phyloP scores from a whole-genome alignment of 1,284 basidiomycete genomes.

The Cronartium ribicola region DNA sequence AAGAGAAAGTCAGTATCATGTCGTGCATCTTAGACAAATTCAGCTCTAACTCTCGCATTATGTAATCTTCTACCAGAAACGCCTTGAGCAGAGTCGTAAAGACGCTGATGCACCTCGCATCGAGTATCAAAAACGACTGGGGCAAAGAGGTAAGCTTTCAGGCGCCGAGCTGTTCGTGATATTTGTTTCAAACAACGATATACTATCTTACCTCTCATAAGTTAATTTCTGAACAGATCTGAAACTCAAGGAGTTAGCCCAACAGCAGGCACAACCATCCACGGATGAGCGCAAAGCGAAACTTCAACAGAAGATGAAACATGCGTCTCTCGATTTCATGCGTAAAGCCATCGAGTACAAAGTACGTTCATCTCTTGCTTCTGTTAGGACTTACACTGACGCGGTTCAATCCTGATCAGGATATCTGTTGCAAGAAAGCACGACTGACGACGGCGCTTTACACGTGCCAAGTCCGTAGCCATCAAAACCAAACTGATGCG shows the following conservation, averaged over 20 bases:
- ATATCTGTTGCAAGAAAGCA: not conserved
- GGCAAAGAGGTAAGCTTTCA: not conserved
- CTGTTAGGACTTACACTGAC: not conserved
- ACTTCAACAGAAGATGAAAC: constrained; percentile 3
- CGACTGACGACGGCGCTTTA: not conserved
- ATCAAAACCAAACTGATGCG: not conserved
- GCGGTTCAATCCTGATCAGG: not conserved
- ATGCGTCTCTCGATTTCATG: not conserved
- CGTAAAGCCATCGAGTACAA: not conserved
- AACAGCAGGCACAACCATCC: constrained; percentile 1
- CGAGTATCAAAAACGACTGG: not conserved
- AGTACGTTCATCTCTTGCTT: not conserved
- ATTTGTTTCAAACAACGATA: not conserved
- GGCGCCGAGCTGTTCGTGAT: no score
- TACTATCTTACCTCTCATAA: not conserved
- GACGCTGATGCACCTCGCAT: not conserved
- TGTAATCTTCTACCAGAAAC: not conserved
- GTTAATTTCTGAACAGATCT: not conserved
- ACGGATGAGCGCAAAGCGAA: not conserved
- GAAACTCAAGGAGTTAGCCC: not conserved
- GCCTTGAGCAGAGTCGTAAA: not conserved
- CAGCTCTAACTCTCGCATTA: not conserved
- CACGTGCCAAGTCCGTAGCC: not conserved
- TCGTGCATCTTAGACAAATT: no score
- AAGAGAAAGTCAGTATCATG: no score